Evolutionary conservation across 768 basidiomycete genomes (phyloP), one percentile per base, ranked within the genome.

Genomic region (Calocybe indica): DNA sequence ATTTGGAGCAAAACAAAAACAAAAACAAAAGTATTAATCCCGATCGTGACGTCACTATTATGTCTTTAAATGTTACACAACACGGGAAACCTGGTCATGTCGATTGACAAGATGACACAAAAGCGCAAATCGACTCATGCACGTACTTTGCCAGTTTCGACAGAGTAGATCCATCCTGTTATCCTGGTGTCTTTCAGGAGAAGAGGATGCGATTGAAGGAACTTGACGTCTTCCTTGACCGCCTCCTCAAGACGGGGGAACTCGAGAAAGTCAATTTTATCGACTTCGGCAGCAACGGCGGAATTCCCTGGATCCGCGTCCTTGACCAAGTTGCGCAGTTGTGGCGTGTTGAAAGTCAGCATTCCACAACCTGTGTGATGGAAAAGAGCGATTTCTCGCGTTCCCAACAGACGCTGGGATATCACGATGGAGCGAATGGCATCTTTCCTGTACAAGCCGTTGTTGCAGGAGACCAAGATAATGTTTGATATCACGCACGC

Each of bases 331-430:
- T 62, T 55, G 44, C 75, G 76, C 22, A 85, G 65, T 45, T 76
- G 60, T 0, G 71, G 62, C 28, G 72, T 73, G 5, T 65, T 71
- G 67, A 87, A 85, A 0, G 76, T 78, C 40, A 82, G 65, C 83
- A 88, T 86, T 40, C 85, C 85, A 56, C 85, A 87, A 40, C 73
- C 80, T 1, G 81, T 83, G 62, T 88, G 86, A 59, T 82, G 83
- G 61, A 85, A 75, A 43, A 88, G 66, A 4, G 80, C 75, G 44
- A 87, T 75, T 64, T 85, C 82, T 11, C 72, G 70, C 7, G 85
- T 88, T 9, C 82, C 84, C 11, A 87, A 73, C 11, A 86, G 74
- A 36, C 83, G 80, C 57, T 88, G 84, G 30, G 85, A 86, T 57
- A 88, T 78, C 43, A 88, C 68, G 55, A 88, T 68, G 58, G 75